Evolutionary conservation across 176 grass and related monocot species (phyloP).

Genomic region (Ampelocalamus luodianensis): DNA sequence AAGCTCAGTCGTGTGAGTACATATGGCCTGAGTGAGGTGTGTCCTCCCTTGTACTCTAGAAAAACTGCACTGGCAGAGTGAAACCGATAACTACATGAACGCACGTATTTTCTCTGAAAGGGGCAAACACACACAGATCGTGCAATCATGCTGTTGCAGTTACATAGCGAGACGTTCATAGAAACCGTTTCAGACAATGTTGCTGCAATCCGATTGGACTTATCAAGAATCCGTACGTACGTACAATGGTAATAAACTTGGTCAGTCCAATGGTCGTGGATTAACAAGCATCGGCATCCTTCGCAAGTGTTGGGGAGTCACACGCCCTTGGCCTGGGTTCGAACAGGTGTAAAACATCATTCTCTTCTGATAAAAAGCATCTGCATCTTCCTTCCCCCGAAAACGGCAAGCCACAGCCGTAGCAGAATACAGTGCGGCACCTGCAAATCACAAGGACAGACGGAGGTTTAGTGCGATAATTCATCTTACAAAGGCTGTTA

Average conservation of each 20-base stretch:
- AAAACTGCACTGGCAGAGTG: too few species aligned
- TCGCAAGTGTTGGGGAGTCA: neutral
- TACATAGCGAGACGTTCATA: neutral
- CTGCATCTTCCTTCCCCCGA: neutral
- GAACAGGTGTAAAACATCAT: too few species aligned
- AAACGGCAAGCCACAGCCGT: constrained; percentile 17
- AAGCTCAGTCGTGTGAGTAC: too few species aligned
- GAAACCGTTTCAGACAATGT: neutral
- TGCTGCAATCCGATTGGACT: neutral
- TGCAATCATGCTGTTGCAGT: neutral
- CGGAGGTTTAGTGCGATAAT: neutral
- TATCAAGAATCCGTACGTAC: neutral
- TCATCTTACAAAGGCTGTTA: neutral
- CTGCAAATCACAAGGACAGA: constrained; percentile 18
- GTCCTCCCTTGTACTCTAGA: too few species aligned
- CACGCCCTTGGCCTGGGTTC: neutral
- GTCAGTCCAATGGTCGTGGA: neutral
- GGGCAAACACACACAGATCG: too few species aligned
- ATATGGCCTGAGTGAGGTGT: too few species aligned
- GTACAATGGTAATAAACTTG: neutral
- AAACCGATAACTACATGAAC: too few species aligned
- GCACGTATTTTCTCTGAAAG: too few species aligned
- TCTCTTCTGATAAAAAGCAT: neutral
- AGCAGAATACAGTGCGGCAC: constrained; percentile 41
- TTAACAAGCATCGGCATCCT: neutral